These are phyloP conservation scores for Fusarium chlamydosporum DNA, from an alignment of 2,329 filamentous ascomycete species.

Conservation along the genomic window DNA sequence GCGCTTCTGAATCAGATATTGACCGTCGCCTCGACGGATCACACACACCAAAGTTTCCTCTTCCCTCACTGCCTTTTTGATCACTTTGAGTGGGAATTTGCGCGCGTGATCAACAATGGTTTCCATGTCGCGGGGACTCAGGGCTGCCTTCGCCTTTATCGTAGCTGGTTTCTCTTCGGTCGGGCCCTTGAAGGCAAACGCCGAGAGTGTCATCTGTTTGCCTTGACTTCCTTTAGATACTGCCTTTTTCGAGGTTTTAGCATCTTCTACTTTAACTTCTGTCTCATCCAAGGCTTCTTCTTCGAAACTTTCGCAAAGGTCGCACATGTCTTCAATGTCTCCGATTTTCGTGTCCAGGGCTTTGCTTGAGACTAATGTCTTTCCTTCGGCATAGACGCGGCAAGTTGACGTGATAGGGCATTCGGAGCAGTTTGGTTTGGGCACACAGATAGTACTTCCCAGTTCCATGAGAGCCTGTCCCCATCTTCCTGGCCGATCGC, in stretches of 20 bases:
- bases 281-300: conserved; percentile 51
- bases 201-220: conserved; percentile 53
- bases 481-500: conserved; percentile 70
- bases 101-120: conserved; percentile 61
- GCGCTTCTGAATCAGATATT: conserved; percentile 65
- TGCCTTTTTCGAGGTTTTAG: conserved; percentile 31
- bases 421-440: conserved; percentile 68
- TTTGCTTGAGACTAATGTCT: conserved; percentile 47
- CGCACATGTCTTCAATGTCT: conserved; percentile 68
- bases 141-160: conserved; percentile 26
- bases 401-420: conserved; percentile 68
- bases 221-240: conserved; percentile 24
- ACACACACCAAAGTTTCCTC: conserved; percentile 69
- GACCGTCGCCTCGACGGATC: conserved; percentile 60
- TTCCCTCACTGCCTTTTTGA: conserved; percentile 66
- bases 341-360: conserved; percentile 37
- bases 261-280: conserved; percentile 9
- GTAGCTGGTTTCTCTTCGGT: conserved; percentile 20
- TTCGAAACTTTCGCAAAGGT: conserved; percentile 63
- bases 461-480: conserved; percentile 77
- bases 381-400: conserved; percentile 65
- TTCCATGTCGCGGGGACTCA: conserved; percentile 50
- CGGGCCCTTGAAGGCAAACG: conserved; percentile 55
- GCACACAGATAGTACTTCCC: conserved; percentile 73
- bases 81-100: conserved; percentile 65